phyloP scores from a whole-genome alignment of 495 filamentous ascomycete species.

The Pyronema domesticum region DNA sequence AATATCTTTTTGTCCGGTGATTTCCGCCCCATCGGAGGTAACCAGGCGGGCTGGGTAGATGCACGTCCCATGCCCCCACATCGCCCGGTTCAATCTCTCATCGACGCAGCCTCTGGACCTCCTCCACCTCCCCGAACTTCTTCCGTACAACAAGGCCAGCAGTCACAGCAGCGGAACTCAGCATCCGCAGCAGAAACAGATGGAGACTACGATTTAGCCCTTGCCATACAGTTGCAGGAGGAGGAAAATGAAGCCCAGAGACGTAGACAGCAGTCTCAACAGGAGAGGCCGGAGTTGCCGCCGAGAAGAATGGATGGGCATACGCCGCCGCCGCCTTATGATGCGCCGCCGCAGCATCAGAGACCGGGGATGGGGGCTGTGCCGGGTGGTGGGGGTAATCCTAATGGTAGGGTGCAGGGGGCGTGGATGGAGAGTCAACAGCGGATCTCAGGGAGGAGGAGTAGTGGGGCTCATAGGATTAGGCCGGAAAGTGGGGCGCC shows the following conservation, averaged over 20 bases:
- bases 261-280: slow-evolving; percentile 26
- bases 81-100: not conserved
- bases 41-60: not conserved
- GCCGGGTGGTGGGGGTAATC: no score
- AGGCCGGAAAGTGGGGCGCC: not conserved
- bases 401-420: not conserved
- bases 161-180: slow-evolving; percentile 13
- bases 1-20: slow-evolving; percentile 79
- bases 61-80: not conserved
- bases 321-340: slow-evolving; percentile 20
- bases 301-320: not conserved
- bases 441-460: not conserved
- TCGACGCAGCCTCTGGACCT: not conserved
- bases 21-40: slow-evolving; percentile 57
- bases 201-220: slow-evolving; percentile 52
- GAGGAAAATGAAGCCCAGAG: slow-evolving; percentile 58
- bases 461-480: not conserved
- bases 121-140: not conserved
- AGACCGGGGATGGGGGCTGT: not conserved
- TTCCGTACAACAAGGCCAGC: slow-evolving; percentile 6
- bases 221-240: slow-evolving; percentile 67
- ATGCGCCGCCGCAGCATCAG: slow-evolving; percentile 1
- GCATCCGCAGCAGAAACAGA: slow-evolving; percentile 6
- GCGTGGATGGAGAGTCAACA: slow-evolving; percentile 2
- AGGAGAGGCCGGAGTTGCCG: not conserved